Evolutionary conservation across 306 rosid species (phyloP).

Genomic region (Quercus cerris): DNA sequence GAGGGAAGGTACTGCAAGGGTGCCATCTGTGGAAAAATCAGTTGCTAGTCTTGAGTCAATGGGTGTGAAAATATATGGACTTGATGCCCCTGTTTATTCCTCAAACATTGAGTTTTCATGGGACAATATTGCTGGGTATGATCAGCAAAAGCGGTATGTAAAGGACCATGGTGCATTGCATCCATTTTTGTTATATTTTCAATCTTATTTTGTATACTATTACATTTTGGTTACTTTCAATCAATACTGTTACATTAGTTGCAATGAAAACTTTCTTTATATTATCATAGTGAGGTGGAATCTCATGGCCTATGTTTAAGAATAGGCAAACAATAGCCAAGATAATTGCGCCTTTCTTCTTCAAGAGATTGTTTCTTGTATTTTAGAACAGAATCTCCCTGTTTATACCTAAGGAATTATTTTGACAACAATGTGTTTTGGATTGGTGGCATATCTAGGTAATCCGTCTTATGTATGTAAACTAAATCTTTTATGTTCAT

Average conservation of each 20-base stretch:
- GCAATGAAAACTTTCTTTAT: not conserved
- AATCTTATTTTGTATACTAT: not conserved
- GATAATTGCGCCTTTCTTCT: not conserved
- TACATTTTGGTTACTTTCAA: not conserved
- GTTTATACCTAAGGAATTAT: not conserved
- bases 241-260: not conserved
- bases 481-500: not conserved
- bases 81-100: conserved; percentile 33
- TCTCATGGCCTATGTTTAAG: not conserved
- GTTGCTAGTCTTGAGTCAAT: conserved; percentile 73
- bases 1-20: conserved; percentile 40
- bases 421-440: not conserved
- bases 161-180: not conserved
- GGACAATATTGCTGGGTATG: conserved; percentile 93
- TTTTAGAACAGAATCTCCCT: not conserved
- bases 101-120: conserved; percentile 57
- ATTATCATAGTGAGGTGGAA: conserved; percentile 7
- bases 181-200: not conserved
- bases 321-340: not conserved
- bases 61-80: conserved; percentile 83
- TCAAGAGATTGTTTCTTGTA: not conserved
- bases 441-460: conserved; percentile 2
- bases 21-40: conserved; percentile 59
- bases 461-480: not conserved
- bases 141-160: conserved; percentile 74